Evolutionary conservation across 352 stramenopile species (phyloP).

Genomic region (Phytophthora meadii): DNA sequence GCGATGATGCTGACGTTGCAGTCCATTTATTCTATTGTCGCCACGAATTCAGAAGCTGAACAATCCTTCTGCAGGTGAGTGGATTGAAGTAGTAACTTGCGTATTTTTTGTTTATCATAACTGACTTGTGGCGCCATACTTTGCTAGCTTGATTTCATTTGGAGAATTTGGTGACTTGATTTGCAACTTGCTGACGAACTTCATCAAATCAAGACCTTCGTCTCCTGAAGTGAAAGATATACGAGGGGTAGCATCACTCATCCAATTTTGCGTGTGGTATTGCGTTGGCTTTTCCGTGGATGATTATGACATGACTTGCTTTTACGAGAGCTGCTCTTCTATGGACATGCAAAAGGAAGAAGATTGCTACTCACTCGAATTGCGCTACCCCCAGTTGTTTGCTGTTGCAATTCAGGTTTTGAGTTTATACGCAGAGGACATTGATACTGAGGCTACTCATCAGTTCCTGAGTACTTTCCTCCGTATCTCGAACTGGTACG

Average conservation of each 20-base stretch:
- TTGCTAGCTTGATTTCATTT: conserved; percentile 34
- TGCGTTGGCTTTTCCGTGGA: conserved; percentile 34
- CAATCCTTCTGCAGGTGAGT: conserved; percentile 25
- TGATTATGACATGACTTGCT: conserved; percentile 17
- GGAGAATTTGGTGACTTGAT: conserved; percentile 29
- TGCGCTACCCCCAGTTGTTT: conserved; percentile 35
- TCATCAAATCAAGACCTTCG: background rate
- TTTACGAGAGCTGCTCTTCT: background rate
- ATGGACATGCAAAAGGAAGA: background rate
- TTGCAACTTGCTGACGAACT: conserved; percentile 11
- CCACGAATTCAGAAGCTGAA: conserved; percentile 16
- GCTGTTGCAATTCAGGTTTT: conserved; percentile 39
- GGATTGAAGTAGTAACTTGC: background rate
- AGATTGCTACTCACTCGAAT: background rate
- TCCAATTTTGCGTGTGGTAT: conserved; percentile 29
- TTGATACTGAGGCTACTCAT: conserved; percentile 13
- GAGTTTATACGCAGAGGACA: conserved; percentile 22
- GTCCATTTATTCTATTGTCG: conserved; percentile 26
- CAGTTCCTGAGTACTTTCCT: conserved; percentile 23
- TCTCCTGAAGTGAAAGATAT: background rate
- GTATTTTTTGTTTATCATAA: background rate
- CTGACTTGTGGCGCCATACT: conserved; percentile 3
- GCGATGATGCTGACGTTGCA: conserved; percentile 22
- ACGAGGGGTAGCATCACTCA: conserved; percentile 6
- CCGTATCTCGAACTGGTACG: conserved; percentile 32